phyloP scores from a whole-genome alignment of 345 rosid species.

The Syzygium aromaticum region DNA sequence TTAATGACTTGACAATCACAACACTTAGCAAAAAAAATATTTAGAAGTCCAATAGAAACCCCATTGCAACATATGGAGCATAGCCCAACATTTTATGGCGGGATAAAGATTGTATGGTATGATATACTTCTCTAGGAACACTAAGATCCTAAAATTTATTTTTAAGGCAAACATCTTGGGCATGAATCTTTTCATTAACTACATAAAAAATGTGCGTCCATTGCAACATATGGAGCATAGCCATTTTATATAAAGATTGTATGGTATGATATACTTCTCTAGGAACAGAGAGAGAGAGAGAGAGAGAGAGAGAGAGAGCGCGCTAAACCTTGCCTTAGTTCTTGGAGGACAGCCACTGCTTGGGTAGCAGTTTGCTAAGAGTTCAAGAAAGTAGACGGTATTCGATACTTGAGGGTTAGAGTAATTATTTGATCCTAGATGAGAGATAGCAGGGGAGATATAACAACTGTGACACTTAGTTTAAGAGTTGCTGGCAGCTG shows the following conservation, averaged over 20 bases:
- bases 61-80: not conserved
- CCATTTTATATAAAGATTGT: not conserved
- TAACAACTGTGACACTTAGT: conserved; percentile 77
- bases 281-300: not conserved
- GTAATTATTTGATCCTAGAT: conserved; percentile 92
- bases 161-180: not conserved
- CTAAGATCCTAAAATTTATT: not conserved
- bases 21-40: not conserved
- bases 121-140: not conserved
- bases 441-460: conserved; percentile 78
- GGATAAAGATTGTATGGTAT: not conserved
- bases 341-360: conserved; percentile 66
- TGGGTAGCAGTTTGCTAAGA: conserved; percentile 85
- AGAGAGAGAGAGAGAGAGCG: not conserved
- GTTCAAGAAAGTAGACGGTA: conserved; percentile 80
- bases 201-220: not conserved
- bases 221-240: not conserved
- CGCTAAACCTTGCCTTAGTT: conserved; percentile 59
- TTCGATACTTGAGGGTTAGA: conserved; percentile 62
- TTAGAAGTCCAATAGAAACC: not conserved
- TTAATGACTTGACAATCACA: not conserved
- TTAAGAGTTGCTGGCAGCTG: conserved; percentile 90
- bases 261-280: not conserved
- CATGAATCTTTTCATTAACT: not conserved
- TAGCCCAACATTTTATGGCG: not conserved